These are phyloP conservation scores for Pugionium dolabratum DNA, from an alignment of 345 rosid species.

Conservation along the genomic window DNA sequence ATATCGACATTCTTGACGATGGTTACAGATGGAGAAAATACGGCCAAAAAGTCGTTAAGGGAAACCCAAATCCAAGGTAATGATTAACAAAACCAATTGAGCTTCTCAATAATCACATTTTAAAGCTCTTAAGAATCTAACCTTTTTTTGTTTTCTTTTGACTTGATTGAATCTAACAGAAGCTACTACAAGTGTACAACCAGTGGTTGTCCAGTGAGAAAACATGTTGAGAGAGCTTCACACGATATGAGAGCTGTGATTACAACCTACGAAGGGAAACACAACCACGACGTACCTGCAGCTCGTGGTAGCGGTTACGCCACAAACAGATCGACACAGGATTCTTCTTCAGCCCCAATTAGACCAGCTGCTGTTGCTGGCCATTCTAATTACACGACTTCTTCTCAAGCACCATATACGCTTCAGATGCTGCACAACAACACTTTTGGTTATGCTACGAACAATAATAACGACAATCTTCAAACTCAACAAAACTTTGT, in stretches of 20 bases:
- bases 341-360: slow-evolving; percentile 48
- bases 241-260: slow-evolving; percentile 81
- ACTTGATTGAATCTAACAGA: slow-evolving; percentile 46
- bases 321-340: slow-evolving; percentile 45
- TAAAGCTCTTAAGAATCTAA: slow-evolving; percentile 9
- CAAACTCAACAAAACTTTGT: slow-evolving; percentile 43
- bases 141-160: neutral
- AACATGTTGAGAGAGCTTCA: slow-evolving; percentile 10
- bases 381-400: slow-evolving; percentile 45
- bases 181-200: slow-evolving; percentile 98
- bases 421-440: slow-evolving; percentile 54
- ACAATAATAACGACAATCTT: slow-evolving; percentile 15
- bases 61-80: slow-evolving; percentile 96
- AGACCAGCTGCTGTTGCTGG: slow-evolving; percentile 64
- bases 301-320: slow-evolving; percentile 82
- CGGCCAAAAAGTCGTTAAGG: slow-evolving; percentile 96
- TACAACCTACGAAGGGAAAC: slow-evolving; percentile 95
- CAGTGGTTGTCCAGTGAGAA: slow-evolving; percentile 54
- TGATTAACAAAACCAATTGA: too few relatives aligned
- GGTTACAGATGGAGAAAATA: slow-evolving; percentile 99
- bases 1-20: slow-evolving; percentile 93
- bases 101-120: neutral
- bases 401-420: slow-evolving; percentile 48
- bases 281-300: slow-evolving; percentile 94
- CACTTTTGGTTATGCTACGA: slow-evolving; percentile 42